phyloP scores from a whole-genome alignment of 495 filamentous ascomycete genomes.

The Aspergillus coremiiformis region DNA sequence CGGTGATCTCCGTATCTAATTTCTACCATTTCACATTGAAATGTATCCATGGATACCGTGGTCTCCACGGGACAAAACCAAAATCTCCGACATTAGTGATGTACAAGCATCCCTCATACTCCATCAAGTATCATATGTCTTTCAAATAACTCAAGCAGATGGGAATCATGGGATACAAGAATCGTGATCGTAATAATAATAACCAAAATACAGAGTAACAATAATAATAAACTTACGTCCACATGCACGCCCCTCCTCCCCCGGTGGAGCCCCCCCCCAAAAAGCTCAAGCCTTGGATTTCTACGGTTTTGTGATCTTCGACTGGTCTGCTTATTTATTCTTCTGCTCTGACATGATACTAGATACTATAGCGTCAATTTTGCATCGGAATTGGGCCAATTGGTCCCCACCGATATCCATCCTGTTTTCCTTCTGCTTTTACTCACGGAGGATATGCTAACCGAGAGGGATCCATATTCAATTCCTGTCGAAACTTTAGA shows the following conservation, averaged over 20 bases:
- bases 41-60: background rate
- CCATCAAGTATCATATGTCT: background rate
- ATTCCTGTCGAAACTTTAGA: background rate
- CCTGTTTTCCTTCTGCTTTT: background rate
- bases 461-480: background rate
- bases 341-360: background rate
- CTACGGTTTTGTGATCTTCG: too few species aligned
- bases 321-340: background rate
- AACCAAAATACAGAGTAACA: background rate
- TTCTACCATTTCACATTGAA: too few species aligned
- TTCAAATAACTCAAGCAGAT: background rate
- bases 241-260: background rate
- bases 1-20: slow-evolving; percentile 18
- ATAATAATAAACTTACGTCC: background rate
- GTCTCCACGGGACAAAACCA: background rate
- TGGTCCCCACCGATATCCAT: background rate
- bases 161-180: too few species aligned
- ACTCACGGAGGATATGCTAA: background rate
- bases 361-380: background rate
- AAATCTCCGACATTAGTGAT: background rate
- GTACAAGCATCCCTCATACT: background rate
- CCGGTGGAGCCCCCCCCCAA: background rate
- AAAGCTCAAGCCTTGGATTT: background rate
- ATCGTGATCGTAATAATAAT: too few species aligned
- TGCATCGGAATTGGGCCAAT: background rate